These are phyloP conservation scores for Terfezia boudieri DNA, from an alignment of 495 filamentous ascomycete genomes.

Conservation along the genomic window DNA sequence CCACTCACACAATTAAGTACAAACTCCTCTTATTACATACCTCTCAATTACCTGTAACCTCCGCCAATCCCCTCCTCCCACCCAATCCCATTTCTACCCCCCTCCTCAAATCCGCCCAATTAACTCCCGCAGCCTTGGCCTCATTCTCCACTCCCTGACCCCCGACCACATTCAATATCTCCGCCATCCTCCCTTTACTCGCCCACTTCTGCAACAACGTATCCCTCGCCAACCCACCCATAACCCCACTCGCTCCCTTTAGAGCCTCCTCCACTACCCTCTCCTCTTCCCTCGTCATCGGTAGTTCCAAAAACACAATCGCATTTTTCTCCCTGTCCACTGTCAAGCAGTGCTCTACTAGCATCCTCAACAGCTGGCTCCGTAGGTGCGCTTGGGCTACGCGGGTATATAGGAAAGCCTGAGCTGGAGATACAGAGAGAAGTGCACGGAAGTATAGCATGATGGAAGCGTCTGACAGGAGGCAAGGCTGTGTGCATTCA, in stretches of 20 bases:
- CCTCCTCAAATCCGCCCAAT: constrained; percentile 13
- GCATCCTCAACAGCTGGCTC: constrained; percentile 3
- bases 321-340: constrained; percentile 10
- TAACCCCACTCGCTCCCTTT: no score
- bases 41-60: no score
- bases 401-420: constrained; percentile 13
- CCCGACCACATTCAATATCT: constrained; percentile 6
- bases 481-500: constrained; percentile 5
- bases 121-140: constrained; percentile 10
- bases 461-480: constrained; percentile 10
- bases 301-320: constrained; percentile 12
- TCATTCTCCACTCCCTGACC: constrained; percentile 8
- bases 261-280: constrained; percentile 4
- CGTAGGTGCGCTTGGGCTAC: constrained; percentile 8
- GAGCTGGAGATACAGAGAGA: constrained; percentile 5
- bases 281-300: constrained; percentile 12
- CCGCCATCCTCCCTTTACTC: constrained; percentile 11
- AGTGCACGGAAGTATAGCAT: constrained; percentile 10
- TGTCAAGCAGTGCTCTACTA: constrained; percentile 14
- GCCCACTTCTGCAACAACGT: constrained; percentile 13
- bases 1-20: no score
- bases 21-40: no score
- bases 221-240: constrained; percentile 7
- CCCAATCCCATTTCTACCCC: constrained; percentile 14
- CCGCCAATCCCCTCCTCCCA: constrained; percentile 1